Percentiles rank a stretch among this genome's conserved stretches.
Conservation (phyloP, 176 grass and related monocot genomes). For the Aegilops speltoides region DNA sequence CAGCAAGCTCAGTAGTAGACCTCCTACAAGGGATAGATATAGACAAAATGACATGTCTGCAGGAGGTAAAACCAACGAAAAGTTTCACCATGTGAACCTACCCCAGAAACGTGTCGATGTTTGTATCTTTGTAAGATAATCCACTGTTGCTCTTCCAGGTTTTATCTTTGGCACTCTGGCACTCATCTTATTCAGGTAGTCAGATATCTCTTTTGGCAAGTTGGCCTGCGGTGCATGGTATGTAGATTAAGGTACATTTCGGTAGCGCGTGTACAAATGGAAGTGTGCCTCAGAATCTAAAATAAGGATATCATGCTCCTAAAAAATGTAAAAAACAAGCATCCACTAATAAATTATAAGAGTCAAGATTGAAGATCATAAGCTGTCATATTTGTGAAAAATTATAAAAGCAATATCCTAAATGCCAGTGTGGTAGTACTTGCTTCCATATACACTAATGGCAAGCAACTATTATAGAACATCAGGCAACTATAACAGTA, state of each 20-base stretch:
- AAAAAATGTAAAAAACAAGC: not conserved
- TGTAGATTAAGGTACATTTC: constrained; percentile 31
- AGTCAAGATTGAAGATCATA: constrained; percentile 3
- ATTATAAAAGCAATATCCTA: not conserved
- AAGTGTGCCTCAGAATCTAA: not conserved
- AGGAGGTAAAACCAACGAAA: constrained; percentile 21
- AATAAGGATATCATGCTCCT: not conserved
- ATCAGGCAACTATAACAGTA: not conserved
- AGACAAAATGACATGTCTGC: not conserved
- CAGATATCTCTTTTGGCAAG: constrained; percentile 95
- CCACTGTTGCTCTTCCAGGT: constrained; percentile 88
- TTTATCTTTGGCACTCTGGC: constrained; percentile 90
- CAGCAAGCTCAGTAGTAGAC: constrained; percentile 75
- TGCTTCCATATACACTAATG: not conserved
- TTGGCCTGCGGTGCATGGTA: constrained; percentile 56
- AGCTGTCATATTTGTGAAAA: constrained; percentile 4
- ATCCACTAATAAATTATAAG: constrained; percentile 1
- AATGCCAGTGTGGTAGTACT: constrained; percentile 20
- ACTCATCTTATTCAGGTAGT: constrained; percentile 98
- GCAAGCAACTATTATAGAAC: not conserved
- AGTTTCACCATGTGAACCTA: constrained; percentile 29
- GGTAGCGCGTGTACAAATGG: not conserved
- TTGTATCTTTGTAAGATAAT: constrained; percentile 95
- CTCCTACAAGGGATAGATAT: constrained; percentile 49
- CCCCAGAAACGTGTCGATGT: constrained; percentile 98